These are phyloP conservation scores for Phytophthora fragariaefolia DNA, from an alignment of 352 stramenopile species.

Conservation along the genomic window DNA sequence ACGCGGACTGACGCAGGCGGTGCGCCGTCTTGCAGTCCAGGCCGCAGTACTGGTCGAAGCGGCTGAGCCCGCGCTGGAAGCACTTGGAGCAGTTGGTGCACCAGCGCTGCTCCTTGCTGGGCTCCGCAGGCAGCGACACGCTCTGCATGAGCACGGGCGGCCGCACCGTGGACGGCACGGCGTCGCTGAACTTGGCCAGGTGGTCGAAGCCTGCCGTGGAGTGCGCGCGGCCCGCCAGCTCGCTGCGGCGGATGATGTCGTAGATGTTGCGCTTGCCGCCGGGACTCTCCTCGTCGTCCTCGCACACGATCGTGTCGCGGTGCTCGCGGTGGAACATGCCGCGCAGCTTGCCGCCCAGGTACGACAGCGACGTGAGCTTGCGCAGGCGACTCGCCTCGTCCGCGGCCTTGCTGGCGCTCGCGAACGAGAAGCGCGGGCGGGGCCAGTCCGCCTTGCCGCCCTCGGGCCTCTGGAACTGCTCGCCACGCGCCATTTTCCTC, in stretches of 20 bases:
- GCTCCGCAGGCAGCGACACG: slow-evolving; percentile 35
- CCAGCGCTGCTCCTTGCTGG: slow-evolving; percentile 76
- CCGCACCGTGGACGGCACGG: background rate
- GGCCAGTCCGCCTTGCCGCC: slow-evolving; percentile 27
- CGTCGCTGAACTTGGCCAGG: slow-evolving; percentile 33
- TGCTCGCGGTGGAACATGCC: slow-evolving; percentile 58
- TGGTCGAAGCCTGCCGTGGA: slow-evolving; percentile 25
- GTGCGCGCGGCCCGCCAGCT: slow-evolving; percentile 24
- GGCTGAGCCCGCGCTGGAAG: slow-evolving; percentile 71
- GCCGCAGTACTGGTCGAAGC: slow-evolving; percentile 75
- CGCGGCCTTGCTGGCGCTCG: slow-evolving; percentile 23
- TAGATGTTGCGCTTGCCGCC: slow-evolving; percentile 48
- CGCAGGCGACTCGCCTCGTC: slow-evolving; percentile 52
- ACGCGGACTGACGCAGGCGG: slow-evolving; percentile 41
- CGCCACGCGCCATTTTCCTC: slow-evolving; percentile 11
- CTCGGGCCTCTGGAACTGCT: slow-evolving; percentile 8
- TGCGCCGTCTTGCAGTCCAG: slow-evolving; percentile 77
- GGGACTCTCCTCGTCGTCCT: slow-evolving; percentile 61
- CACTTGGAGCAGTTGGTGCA: slow-evolving; percentile 84
- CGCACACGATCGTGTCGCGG: slow-evolving; percentile 64
- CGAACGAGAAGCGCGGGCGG: slow-evolving; percentile 13
- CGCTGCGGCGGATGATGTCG: slow-evolving; percentile 58
- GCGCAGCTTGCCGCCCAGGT: slow-evolving; percentile 62
- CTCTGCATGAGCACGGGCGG: slow-evolving; percentile 24
- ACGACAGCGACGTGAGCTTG: slow-evolving; percentile 69